Base-by-base conservation (phyloP, 176 grass and related monocot species). In the Dactylis glomerata region DNA sequence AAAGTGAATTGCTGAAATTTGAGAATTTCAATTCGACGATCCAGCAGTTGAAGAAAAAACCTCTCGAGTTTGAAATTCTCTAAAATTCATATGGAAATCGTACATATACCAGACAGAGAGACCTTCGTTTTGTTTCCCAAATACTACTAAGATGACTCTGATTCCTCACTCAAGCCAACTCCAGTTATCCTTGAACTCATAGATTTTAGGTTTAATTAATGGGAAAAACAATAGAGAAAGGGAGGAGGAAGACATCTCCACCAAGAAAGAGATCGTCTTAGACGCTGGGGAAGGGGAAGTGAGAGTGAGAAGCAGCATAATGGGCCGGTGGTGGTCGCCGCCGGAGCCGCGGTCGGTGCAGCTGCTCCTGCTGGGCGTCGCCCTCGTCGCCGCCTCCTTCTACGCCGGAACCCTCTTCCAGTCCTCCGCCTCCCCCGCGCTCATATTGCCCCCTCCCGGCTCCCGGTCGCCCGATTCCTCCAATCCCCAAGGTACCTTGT, bases 321-420 rank as follows among this genome's bases (percentile, higher is more conserved):
- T 73, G 86, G 78, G 51, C 57, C 78, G 44, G 86, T 77, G 84
- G 90, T 86, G 80, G 81, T 80, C 81, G 74, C 27, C 79, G 90
- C 76, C 79, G 79, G 97, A 94, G 81, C 88, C 86, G 69, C 63
- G 45, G 75, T 94, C 86, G 6, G 69, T 87, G 72, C 89, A 84
- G 78, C 75, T 87, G 32, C 78, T 94, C 15, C 78, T 99, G 38
- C 52, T 92, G 66, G 84, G 82, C 33, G 65, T 94, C 37, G 89
- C 92, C 79, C 81, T 99, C 46, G 49, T 92, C 70, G 63, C 89
- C 5, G 82, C 90, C 41, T 86, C 90, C 33, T 96, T 99, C 91
- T 99, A 94, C 84, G 86, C 89, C 23, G 86, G 96, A 74, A 94
- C 93, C 20, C 84, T 99, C 57, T 96, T 99, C 75, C 70, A 78